Base-by-base conservation (phyloP, 2,329 filamentous ascomycete genomes). In the Colletotrichum liaoningense region DNA sequence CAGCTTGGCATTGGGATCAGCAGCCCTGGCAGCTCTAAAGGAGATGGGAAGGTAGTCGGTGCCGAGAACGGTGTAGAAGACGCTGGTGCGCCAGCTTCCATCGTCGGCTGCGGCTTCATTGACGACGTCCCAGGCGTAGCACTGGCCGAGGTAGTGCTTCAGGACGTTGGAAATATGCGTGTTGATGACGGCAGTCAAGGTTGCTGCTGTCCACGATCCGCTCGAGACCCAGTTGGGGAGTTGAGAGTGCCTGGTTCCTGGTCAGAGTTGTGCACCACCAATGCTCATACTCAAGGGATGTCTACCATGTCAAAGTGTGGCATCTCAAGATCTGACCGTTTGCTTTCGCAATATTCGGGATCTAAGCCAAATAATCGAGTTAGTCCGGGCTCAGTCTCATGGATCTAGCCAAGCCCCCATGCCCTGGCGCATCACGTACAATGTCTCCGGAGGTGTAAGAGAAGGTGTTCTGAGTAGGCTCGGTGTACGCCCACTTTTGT, bases 321-420 rank as follows among this genome's bases (percentile, higher is more conserved):
- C 92, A 93, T 68, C 92, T 85, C 64, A 93, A 77, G 30, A 89
- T 76, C 80, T 89, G 85, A 4, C 84, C 81, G 73, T 88, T 88
- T 42, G 79, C 79, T 76, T 83, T 82, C 14, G 88, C 88, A 22
- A 88, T 81, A 59, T 84, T 81, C 55, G 87, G 81, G 24, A 90
- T 83, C 74, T 75, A 16, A 11, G 9, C 7, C 12, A 8, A 1
- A 11, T 1, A 2, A 16, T 2, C 12, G 3, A 4, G 55, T 65
- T 14, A 59, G 56, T n/a, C 4, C 19, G 19, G 8, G 42, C 19
- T 22, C 42, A 42, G 38, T 42, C 38, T 35, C 1, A 12, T 35
- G 33, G 33, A 35, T 35, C 4, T 35, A 35, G 33, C 4, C 11
- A 12, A 35, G 33, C 11, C 33, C 0, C 11, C 33, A 35, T 12